phyloP scores from a whole-genome alignment of 257 asterid species.

The Fraxinus americana region DNA sequence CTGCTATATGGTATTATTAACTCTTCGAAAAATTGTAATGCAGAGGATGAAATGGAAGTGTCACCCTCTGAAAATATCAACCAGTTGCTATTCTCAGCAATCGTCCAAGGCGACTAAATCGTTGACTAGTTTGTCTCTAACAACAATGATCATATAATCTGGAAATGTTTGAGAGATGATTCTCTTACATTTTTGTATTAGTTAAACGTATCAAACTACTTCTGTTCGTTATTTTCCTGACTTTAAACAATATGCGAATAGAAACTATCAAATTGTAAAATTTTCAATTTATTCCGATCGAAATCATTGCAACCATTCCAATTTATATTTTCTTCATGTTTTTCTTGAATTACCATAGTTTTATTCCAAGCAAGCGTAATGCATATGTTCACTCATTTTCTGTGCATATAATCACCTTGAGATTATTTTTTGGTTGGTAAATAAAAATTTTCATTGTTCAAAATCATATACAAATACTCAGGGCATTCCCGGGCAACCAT shows the following conservation, averaged over 20 bases:
- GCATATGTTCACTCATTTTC: too few relatives aligned
- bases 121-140: not conserved
- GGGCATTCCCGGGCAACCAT: too few relatives aligned
- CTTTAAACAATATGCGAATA: too few relatives aligned
- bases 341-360: too few relatives aligned
- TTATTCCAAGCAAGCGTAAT: too few relatives aligned
- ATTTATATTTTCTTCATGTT: too few relatives aligned
- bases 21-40: conserved; percentile 24
- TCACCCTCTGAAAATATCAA: conserved; percentile 66
- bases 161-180: not conserved
- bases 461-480: too few relatives aligned
- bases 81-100: conserved; percentile 84
- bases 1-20: not conserved
- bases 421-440: too few relatives aligned
- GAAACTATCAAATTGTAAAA: too few relatives aligned
- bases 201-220: not conserved
- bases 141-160: not conserved
- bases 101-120: conserved; percentile 61
- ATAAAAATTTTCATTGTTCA: too few relatives aligned
- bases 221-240: not conserved
- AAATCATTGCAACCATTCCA: too few relatives aligned
- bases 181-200: not conserved
- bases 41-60: conserved; percentile 57
- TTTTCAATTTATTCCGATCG: too few relatives aligned
- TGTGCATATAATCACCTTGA: not conserved